Conservation (phyloP, 164 flowering plant species). For the Macadamia tetraphylla region DNA sequence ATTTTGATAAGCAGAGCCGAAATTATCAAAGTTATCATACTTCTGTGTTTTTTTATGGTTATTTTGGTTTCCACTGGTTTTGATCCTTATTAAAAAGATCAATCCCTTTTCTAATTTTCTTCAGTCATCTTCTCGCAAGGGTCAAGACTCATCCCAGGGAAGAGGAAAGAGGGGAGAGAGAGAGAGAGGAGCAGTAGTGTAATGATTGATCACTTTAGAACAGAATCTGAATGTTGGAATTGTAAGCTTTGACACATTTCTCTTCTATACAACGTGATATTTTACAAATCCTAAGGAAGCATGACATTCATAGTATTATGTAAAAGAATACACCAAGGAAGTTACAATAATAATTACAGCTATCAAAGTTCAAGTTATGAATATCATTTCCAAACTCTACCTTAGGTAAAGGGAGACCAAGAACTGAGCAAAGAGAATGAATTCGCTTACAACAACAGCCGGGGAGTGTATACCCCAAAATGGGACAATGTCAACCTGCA, state of each 20-base stretch:
- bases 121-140: no score
- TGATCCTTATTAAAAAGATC: no score
- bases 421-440: constrained; percentile 74
- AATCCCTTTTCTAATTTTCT: no score
- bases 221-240: constrained; percentile 1
- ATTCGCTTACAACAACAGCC: constrained; percentile 76
- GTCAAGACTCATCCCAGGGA: no score
- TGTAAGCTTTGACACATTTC: constrained; percentile 13
- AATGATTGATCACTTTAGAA: constrained; percentile 11
- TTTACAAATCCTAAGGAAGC: constrained; percentile 22
- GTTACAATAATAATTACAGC: constrained; percentile 14
- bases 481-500: constrained; percentile 94
- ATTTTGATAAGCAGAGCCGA: no score
- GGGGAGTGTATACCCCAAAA: constrained; percentile 81
- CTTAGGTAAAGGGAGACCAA: constrained; percentile 76
- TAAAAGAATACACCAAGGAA: constrained; percentile 25
- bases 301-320: constrained; percentile 24
- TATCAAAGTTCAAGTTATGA: constrained; percentile 5
- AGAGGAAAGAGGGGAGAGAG: no score
- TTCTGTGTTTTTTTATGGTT: no score
- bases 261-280: constrained; percentile 18
- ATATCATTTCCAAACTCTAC: constrained; percentile 26
- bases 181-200: no score
- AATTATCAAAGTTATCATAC: no score
- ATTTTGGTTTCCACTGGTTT: no score